Base-by-base conservation (phyloP, 108 stramenopile genomes). In the Epithemia pelagica region DNA sequence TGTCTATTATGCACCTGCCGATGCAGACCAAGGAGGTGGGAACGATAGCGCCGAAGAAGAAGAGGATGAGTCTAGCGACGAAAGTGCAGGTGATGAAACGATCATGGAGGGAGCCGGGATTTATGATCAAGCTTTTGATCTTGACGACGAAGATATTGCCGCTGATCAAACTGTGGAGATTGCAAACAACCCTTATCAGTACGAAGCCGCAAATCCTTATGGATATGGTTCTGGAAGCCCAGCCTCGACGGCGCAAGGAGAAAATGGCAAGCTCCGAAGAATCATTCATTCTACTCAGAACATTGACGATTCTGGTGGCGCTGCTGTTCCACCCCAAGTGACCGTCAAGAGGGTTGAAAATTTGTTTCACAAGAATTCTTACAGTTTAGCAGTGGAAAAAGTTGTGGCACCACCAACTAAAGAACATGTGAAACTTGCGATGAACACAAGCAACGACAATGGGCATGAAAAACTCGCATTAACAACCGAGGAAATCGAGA, bases 351-450 rank as follows among this genome's bases (percentile, higher is more conserved):
- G 58, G 26, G 70, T 78, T 20, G 76, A 80, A 37, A 60, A 70
- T 27, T 70, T 69, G 58, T 37, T 84, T 28, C 84, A 85, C 63
- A 61, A 72, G 46, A 54, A 52, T 7, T 78, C 80, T 0, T 61
- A 71, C 22, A 74, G 71, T 18, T 65, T 85, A 19, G 72, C 78
- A 21, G 72, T 79, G 25, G 84, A 85, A 53, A 65, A 70, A n/a
- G 74, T 81, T 31, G 65, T 74, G 32, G 54, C 62, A 33, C 62
- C 62, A 2, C 28, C 46, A 18, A 63, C 30, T 32, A 51, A 19
- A 26, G 62, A 33, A 37, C 28, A 28, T 3, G 32, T 24, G 7
- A 7, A 58, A 8, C 56, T 58, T 58, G 56, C 56, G 56, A 7
- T 58, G 21, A 23, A 27, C 26, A 27, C 5, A 27, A 8, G 25